Evolutionary conservation across 768 basidiomycete genomes (phyloP), one percentile per base, ranked within the genome.

Genomic region (Boletus rex-veris): DNA sequence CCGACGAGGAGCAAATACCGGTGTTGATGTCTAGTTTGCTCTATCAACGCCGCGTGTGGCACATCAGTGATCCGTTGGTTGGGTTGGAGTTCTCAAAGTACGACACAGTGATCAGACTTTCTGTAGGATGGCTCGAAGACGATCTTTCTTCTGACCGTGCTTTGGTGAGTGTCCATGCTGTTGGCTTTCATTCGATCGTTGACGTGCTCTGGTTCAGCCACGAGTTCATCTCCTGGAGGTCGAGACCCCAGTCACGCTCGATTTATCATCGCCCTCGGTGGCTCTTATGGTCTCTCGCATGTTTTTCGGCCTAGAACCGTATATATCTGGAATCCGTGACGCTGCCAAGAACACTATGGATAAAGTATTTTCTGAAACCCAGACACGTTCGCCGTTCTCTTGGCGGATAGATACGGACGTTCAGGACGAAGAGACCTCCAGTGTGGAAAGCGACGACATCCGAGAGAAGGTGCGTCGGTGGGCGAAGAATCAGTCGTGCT

Each of bases 11-110:
- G 26, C 47, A 54, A 19, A 19, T 57, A 0, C 55, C 43, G 0
- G 38, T 54, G 21, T 21, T 54, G 43, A 54, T 57, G 55, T 57
- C 56, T 2, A 55, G 53, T n/a, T n/a, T 55, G 24, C 56, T 55
- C 9, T 50, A 50, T 14, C 47, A 49, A 33, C 47, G 52, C 26
- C 47, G 43, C 16, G 37, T 40, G 24, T 57, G 55, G 52, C 39
- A 24, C 43, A 54, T 54, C 21, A 8, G 5, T 8, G 48, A 57
- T 30, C 52, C 52, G 6, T 28, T 57, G 28, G 15, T 57, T 11
- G 56, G 52, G 19, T 28, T 57, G n/a, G 38, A 24, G 21, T 50
- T 57, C 39, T 54, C 53, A 30, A 49, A 55, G 28, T 50, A 54
- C 15, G 47, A 41, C 8, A 45, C 47, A 15, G 36, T 19, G 12